phyloP scores from a whole-genome alignment of 345 rosid genomes.

The Orychophragmus violaceus region DNA sequence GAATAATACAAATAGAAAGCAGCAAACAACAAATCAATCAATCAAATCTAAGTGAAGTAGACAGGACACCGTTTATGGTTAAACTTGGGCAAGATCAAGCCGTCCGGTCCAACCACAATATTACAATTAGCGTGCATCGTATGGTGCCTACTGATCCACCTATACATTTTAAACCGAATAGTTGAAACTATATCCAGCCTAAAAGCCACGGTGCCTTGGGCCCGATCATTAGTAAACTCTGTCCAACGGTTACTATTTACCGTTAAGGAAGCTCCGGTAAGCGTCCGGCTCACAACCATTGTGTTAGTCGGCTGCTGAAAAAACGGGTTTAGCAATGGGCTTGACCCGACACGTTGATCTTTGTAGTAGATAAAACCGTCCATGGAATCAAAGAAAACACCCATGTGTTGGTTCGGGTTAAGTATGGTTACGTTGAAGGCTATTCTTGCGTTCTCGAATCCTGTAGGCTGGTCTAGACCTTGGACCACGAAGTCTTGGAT shows the following conservation, averaged over 20 bases:
- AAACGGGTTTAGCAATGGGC: conserved; percentile 37
- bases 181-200: conserved; percentile 54
- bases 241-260: conserved; percentile 54
- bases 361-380: conserved; percentile 52
- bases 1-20: not conserved
- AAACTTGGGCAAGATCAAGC: conserved; percentile 40
- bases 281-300: conserved; percentile 25
- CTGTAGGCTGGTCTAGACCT: conserved; percentile 43
- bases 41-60: conserved; percentile 53
- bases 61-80: conserved; percentile 62
- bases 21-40: conserved; percentile 5
- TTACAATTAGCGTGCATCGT: conserved; percentile 61
- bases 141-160: conserved; percentile 58
- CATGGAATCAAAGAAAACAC: conserved; percentile 49
- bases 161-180: conserved; percentile 55
- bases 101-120: conserved; percentile 54
- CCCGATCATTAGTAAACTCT: conserved; percentile 60
- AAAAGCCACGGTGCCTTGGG: conserved; percentile 45
- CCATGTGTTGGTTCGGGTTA: conserved; percentile 66
- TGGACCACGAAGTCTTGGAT: conserved; percentile 48
- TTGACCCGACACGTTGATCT: conserved; percentile 53
- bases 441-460: conserved; percentile 55
- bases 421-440: conserved; percentile 56
- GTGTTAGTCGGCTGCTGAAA: conserved; percentile 74
- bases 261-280: conserved; percentile 57